Conservation (phyloP, 2,329 filamentous ascomycete genomes). For the Colletotrichum liaoningense region DNA sequence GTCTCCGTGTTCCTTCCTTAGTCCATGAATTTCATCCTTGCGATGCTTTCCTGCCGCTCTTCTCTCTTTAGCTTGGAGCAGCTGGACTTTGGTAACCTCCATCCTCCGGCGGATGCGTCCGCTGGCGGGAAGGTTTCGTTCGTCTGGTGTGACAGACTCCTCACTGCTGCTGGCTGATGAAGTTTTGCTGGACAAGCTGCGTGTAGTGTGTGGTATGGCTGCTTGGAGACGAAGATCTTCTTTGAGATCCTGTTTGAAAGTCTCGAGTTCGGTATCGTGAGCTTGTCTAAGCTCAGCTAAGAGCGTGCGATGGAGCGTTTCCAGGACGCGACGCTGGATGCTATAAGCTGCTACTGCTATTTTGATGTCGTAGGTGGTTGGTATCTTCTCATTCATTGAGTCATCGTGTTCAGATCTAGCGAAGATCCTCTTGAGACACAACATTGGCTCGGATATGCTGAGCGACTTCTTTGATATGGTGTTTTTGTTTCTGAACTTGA, state of each 20-base stretch:
- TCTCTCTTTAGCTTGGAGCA: not conserved
- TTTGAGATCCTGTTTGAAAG: not conserved
- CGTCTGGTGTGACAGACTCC: not conserved
- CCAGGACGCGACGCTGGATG: not conserved
- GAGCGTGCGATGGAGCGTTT: not conserved
- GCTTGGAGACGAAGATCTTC: not conserved
- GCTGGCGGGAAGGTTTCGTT: not conserved
- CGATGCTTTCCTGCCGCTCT: not conserved
- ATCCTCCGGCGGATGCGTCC: not conserved
- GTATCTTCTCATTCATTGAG: not conserved
- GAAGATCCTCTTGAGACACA: not conserved
- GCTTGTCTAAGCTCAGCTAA: not conserved
- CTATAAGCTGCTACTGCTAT: not conserved
- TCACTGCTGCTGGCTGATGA: too few species aligned
- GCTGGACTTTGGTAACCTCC: not conserved
- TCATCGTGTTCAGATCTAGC: not conserved
- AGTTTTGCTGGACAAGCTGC: not conserved
- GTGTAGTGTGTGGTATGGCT: not conserved
- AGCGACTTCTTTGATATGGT: not conserved
- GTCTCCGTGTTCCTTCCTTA: not conserved
- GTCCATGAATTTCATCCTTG: not conserved
- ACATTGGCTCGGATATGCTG: not conserved
- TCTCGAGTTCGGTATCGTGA: not conserved
- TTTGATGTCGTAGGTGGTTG: not conserved
- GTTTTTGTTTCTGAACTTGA: not conserved